A percentile compares a stretch with the other conserved stretches of the same genome.
phyloP scores from a whole-genome alignment of 2,329 filamentous ascomycete genomes.

The Diaporthe velutina region DNA sequence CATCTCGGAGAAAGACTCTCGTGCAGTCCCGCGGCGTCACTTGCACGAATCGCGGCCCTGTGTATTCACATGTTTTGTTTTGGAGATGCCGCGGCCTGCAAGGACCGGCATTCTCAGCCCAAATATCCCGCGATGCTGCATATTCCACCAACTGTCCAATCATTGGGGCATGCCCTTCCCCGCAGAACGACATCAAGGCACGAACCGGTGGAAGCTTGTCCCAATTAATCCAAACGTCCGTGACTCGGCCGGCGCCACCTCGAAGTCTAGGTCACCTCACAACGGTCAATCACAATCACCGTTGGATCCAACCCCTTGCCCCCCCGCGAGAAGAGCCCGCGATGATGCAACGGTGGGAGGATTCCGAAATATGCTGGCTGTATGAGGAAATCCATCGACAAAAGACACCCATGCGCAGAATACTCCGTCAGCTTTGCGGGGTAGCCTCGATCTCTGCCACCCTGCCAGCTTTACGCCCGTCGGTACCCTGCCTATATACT shows the following conservation, averaged over 20 bases:
- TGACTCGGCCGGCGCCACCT: slow-evolving; percentile 28
- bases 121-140: not conserved
- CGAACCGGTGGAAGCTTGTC: slow-evolving; percentile 5
- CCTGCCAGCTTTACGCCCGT: not conserved
- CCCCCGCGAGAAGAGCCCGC: not conserved
- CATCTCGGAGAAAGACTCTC: too few species aligned
- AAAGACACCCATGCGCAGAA: slow-evolving; percentile 6
- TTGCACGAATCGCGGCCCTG: not conserved
- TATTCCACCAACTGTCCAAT: not conserved
- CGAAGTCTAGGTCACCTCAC: not conserved
- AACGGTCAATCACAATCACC: slow-evolving; percentile 2
- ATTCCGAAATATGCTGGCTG: not conserved
- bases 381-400: slow-evolving; percentile 32
- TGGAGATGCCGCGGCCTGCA: slow-evolving; percentile 17
- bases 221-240: slow-evolving; percentile 29
- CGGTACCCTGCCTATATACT: not conserved
- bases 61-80: not conserved
- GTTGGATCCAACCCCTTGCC: not conserved
- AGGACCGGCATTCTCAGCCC: slow-evolving; percentile 4
- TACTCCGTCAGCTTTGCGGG: slow-evolving; percentile 16
- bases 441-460: not conserved
- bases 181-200: slow-evolving; percentile 21
- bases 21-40: not conserved
- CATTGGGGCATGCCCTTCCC: slow-evolving; percentile 11
- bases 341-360: slow-evolving; percentile 9